A percentile compares a stretch with the other conserved stretches of the same genome.
phyloP scores from a whole-genome alignment of 768 basidiomycete species.

The Boletus edulis region DNA sequence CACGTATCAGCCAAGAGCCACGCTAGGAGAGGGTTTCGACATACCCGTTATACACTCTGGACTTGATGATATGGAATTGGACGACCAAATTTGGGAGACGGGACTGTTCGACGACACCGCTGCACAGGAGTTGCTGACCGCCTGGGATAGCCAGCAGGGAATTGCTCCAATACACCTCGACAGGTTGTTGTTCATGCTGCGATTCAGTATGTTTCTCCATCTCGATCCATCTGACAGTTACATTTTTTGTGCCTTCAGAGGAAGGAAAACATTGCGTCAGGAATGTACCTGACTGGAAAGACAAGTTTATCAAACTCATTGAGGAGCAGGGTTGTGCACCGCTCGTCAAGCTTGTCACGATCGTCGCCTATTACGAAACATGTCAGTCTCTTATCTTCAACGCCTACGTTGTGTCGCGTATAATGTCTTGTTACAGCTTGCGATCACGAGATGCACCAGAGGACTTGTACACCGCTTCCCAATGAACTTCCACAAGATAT shows the following conservation, averaged over 20 bases:
- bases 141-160: not conserved
- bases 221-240: too few species aligned
- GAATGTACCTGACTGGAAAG: constrained; percentile 11
- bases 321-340: too few species aligned
- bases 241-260: not conserved
- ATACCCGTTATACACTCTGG: constrained; percentile 8
- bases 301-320: too few species aligned
- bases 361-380: constrained; percentile 21
- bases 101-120: constrained; percentile 20
- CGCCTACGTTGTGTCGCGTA: too few species aligned
- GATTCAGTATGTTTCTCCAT: too few species aligned
- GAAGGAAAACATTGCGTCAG: constrained; percentile 22
- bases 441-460: too few species aligned
- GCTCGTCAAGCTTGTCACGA: constrained; percentile 19
- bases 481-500: too few species aligned
- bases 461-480: too few species aligned
- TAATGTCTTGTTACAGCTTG: too few species aligned
- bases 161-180: too few species aligned
- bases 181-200: too few species aligned
- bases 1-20: constrained; percentile 17
- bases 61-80: constrained; percentile 2
- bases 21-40: constrained; percentile 22
- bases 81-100: constrained; percentile 15
- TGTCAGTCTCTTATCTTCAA: not conserved
- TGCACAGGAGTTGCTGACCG: constrained; percentile 6